These are phyloP conservation scores for Backusella parvicylindrica DNA, from an alignment of 192 early-diverging fungal genomes.

Conservation along the genomic window DNA sequence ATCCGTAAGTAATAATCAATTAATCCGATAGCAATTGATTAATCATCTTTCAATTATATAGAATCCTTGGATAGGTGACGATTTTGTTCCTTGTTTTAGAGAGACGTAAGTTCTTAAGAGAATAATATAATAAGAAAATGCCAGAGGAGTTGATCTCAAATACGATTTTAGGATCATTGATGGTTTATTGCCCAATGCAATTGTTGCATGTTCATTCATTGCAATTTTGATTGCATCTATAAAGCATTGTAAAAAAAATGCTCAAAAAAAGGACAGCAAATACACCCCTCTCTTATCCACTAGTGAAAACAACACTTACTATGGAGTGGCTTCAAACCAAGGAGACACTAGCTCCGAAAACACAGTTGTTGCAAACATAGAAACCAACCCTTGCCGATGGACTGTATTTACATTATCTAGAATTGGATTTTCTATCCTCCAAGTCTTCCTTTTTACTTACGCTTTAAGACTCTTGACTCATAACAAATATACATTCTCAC, in stretches of 20 bases:
- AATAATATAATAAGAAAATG: background rate
- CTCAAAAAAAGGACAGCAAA: background rate
- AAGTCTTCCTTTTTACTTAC: background rate
- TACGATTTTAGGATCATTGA: constrained; percentile 18
- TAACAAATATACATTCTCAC: constrained; percentile 11
- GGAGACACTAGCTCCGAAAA: constrained; percentile 8
- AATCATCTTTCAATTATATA: background rate
- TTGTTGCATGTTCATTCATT: constrained; percentile 9
- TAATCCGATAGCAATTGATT: background rate
- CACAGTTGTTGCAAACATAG: background rate
- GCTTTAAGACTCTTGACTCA: constrained; percentile 1
- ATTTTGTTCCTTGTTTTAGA: constrained; percentile 31
- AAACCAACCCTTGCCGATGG: constrained; percentile 9
- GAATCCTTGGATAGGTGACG: constrained; percentile 18
- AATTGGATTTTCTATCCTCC: constrained; percentile 12
- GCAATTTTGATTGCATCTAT: background rate
- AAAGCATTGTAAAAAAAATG: constrained; percentile 12
- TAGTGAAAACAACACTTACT: background rate
- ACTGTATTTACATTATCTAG: constrained; percentile 15
- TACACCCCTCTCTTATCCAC: background rate
- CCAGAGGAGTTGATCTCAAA: background rate
- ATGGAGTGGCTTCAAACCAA: background rate
- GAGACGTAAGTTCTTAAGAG: constrained; percentile 23
- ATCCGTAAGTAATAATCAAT: background rate
- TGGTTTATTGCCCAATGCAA: background rate